Evolutionary conservation across 1,284 basidiomycete genomes (phyloP), one percentile per base, ranked within the genome.

Genomic region (Peniophora sp.): DNA sequence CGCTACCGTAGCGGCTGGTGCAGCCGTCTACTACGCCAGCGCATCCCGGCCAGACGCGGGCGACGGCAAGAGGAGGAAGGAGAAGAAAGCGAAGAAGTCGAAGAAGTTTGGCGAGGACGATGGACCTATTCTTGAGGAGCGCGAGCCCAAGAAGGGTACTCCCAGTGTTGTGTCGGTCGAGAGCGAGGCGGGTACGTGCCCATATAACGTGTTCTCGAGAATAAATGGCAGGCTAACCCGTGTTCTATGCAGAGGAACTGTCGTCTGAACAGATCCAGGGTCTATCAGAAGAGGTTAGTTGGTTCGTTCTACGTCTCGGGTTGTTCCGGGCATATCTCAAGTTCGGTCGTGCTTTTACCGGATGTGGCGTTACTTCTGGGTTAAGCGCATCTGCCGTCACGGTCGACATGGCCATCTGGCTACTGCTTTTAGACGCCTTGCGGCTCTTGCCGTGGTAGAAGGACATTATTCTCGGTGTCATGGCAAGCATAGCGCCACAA

Each of bases 41-140:
- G 75, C 79, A 47, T 78, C 81, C 35, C 62, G 61, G 58, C 53
- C 36, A 56, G 56, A 52, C 46, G 63, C 61, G 39, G 72, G 74
- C 62, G 59, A 65, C 52, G 74, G 69, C 56, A 74, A 73, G 58
- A 62, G 69, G 52, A 78, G 65, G 57, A 65, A 75, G 64, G 74
- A 76, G 54, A 79, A 72, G 63, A 22, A 76, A 54, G 78, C 72
- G 63, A 65, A 63, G 52, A 74, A 71, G 57, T 68, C 69, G 19
- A 61, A 59, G 23, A 73, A 72, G 56, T 17, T 41, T 41, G 38
- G 38, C 19, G 74, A 77, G 53, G 57, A 69, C 9, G 81, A 87
- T 53, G 84, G 84, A 0, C 89, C 91, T 38, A 70, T 92, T 44
- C 67, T 92, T 38, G 88, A 94, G 74, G 88, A 92, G 64, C 64